Percentiles rank a stretch among this genome's conserved stretches.
These are phyloP conservation scores for Plasmodium vivax DNA, from an alignment of 169 alveolate genomes.

Conservation along the genomic window DNA sequence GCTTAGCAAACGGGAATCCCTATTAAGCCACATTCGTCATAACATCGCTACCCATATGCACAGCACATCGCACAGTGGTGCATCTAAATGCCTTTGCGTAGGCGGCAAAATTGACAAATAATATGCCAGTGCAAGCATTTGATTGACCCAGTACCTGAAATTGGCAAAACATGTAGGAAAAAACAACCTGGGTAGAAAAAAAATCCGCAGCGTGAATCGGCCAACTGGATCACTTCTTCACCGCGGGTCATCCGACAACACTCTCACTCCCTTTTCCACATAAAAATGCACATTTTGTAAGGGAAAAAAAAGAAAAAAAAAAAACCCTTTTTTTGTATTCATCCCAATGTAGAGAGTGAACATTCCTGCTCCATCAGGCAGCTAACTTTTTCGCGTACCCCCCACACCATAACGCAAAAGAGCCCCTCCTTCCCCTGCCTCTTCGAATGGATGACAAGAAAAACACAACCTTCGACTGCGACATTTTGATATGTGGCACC, in stretches of 20 bases:
- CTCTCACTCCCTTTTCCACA: neutral
- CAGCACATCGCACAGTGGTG: neutral
- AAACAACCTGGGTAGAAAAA: neutral
- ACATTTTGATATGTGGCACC: conserved; percentile 65
- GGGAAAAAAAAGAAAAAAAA: neutral
- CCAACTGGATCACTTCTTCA: neutral
- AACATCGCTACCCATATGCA: neutral
- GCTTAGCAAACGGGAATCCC: neutral
- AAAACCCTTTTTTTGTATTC: neutral
- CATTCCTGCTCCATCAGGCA: neutral
- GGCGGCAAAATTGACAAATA: neutral
- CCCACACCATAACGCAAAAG: neutral
- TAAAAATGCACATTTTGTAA: conserved; percentile 1
- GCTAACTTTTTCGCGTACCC: neutral
- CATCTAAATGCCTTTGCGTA: neutral
- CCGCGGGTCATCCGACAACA: neutral
- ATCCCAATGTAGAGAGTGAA: neutral
- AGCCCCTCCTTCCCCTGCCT: neutral
- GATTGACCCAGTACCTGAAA: neutral
- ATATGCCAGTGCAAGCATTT: neutral
- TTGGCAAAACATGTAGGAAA: neutral
- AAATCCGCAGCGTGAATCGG: neutral
- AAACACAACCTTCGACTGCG: conserved; percentile 31
- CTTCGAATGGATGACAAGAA: conserved; percentile 37
- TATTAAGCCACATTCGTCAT: neutral